Conservation (phyloP, 1,139 yeast genomes). For the Yamadazyma atlantica region DNA sequence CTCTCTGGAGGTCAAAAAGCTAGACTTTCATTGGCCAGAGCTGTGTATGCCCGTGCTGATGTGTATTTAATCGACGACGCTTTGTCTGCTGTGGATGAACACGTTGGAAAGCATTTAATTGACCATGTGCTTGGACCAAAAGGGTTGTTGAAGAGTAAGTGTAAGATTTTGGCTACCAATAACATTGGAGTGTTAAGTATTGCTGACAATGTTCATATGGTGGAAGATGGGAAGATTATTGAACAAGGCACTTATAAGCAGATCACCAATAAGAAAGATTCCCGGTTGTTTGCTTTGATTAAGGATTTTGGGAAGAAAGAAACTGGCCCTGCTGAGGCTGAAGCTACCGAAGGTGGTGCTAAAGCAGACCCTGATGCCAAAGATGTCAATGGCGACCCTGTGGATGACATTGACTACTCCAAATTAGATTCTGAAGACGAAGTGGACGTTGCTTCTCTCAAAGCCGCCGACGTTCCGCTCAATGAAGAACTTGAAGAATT, state of each 20-base stretch:
- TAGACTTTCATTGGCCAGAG: constrained; percentile 87
- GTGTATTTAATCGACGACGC: constrained; percentile 78
- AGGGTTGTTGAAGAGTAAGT: constrained; percentile 75
- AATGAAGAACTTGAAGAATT: constrained; percentile 33
- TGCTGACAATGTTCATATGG: constrained; percentile 72
- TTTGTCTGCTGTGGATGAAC: constrained; percentile 92
- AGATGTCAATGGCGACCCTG: too few relatives aligned
- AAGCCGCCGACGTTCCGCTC: constrained; percentile 69
- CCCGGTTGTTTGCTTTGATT: constrained; percentile 63
- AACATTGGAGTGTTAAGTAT: constrained; percentile 79
- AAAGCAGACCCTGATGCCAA: too few relatives aligned
- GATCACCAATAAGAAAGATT: constrained; percentile 50
- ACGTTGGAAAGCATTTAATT: constrained; percentile 76
- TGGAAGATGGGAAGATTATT: constrained; percentile 71
- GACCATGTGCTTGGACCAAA: constrained; percentile 63
- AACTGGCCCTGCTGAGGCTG: constrained; percentile 7
- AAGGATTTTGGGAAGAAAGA: constrained; percentile 60
- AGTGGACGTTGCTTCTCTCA: constrained; percentile 46
- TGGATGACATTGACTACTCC: constrained; percentile 16
- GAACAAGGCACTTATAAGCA: constrained; percentile 76
- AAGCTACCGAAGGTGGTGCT: constrained; percentile 3
- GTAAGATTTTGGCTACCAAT: constrained; percentile 85
- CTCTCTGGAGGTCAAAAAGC: constrained; percentile 98
- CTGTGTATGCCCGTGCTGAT: constrained; percentile 94
- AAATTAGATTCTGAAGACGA: constrained; percentile 36